Base-by-base conservation (phyloP, 305 asterid species). In the Plantago coronopus region DNA sequence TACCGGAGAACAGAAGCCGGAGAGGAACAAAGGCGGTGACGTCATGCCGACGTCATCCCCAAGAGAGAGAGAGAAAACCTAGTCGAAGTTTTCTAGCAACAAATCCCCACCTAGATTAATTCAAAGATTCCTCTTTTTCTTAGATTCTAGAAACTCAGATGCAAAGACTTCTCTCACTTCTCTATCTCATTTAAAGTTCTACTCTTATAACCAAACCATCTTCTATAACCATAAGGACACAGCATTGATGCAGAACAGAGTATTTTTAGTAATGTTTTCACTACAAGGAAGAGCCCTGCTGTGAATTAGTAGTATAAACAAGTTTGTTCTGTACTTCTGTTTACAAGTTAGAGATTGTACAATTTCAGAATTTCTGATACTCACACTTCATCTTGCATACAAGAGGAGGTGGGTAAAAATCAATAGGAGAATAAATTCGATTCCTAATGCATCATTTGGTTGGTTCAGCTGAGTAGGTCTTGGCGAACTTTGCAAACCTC, bases 401-500 rank as follows among this genome's bases (percentile, higher is more conserved):
- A 1, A 15, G 50, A 65, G 17, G 37, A 59, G 55, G 54, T 25
- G 49, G 64, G 65, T 18, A 17, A 50, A 34, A 57, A 22, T 14
- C 22, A 22, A 63, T 7, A 4, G 17, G 29, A 54, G 50, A 47
- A 34, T 34, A 38, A 22, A 61, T 9, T 34, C 56, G 50, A 16
- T 55, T 14, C 27, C 34, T 15, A 34, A 17, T 59, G 49, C 42
- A 48, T 69, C 70, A 87, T 16, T 69, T 57, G 34, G 84, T 62
- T n/a, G 78, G 44, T 53, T 85, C 82, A 50, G 79, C 78, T n/a
- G 86, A 57, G 71, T 76, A 76, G 70, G 45, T 79, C 67, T 72
- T 78, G 4, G 85, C 91, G 51, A 83, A 86, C 48, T 23, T 70
- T 13, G 94, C 87, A 66, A 91, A 88, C 31, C 69, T 72, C 57